phyloP scores from a whole-genome alignment of 345 rosid genomes.

The Eucalyptus camaldulensis region DNA sequence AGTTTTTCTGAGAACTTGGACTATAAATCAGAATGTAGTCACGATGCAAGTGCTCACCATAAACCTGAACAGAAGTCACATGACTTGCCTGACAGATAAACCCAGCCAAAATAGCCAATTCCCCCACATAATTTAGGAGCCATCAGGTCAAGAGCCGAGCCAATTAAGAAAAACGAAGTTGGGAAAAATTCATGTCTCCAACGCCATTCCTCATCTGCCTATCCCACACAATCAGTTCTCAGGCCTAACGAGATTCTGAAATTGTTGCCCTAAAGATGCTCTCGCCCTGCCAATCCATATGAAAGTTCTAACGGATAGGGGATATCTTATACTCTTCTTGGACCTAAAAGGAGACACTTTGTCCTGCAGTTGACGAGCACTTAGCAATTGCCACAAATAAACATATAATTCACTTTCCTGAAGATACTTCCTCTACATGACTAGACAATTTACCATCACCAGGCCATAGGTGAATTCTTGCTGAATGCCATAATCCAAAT shows the following conservation, averaged over 20 bases:
- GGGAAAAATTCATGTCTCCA: neutral
- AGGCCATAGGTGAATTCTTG: neutral
- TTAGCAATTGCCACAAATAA: neutral
- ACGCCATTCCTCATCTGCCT: neutral
- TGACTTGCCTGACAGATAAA: neutral
- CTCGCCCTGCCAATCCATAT: neutral
- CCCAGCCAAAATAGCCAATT: neutral
- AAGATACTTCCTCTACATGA: neutral
- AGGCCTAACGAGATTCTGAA: neutral
- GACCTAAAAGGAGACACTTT: neutral
- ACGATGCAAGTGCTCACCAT: neutral
- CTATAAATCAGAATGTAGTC: neutral
- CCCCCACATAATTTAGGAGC: neutral
- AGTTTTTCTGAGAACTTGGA: neutral
- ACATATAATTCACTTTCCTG: neutral
- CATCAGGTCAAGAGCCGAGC: neutral
- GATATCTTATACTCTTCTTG: neutral
- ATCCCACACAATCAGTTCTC: neutral
- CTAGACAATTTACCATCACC: neutral
- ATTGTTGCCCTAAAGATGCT: neutral
- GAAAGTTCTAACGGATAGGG: neutral
- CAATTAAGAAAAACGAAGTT: neutral
- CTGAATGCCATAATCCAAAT: neutral
- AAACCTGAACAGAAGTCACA: neutral
- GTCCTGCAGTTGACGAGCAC: neutral